Conservation (phyloP, 805 yeast species). For the Nadsonia fulvescens region DNA sequence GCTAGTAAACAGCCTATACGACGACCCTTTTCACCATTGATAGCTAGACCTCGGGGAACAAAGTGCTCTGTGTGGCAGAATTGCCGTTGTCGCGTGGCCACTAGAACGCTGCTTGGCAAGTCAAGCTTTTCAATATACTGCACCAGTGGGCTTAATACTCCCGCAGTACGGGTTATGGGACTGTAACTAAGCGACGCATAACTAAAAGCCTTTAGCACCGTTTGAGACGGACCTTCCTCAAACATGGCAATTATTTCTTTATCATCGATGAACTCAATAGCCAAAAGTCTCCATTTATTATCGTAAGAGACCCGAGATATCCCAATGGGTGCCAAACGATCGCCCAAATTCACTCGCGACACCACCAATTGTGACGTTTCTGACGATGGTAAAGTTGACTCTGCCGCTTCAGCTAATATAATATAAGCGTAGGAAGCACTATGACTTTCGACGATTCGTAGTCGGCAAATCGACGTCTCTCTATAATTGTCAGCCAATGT, state of each 20-base stretch:
- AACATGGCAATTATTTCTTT: conserved; percentile 4
- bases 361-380: background rate
- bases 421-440: conserved; percentile 1
- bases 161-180: background rate
- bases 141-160: background rate
- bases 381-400: background rate
- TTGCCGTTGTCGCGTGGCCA: too few relatives aligned
- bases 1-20: conserved; percentile 8
- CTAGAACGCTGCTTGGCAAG: too few relatives aligned
- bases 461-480: background rate
- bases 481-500: background rate
- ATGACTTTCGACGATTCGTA: background rate
- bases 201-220: conserved; percentile 1
- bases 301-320: too few relatives aligned
- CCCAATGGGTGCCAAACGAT: conserved; percentile 3
- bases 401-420: conserved; percentile 1
- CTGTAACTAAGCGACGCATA: background rate
- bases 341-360: background rate
- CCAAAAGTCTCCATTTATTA: too few relatives aligned
- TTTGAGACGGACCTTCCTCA: conserved; percentile 1
- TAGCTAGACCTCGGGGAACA: conserved; percentile 5
- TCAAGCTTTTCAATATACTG: background rate
- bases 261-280: conserved; percentile 8
- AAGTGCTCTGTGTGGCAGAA: background rate
- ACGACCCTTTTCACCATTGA: conserved; percentile 7